These are phyloP conservation scores for Luffa acutangula DNA, from an alignment of 306 rosid species.

Conservation along the genomic window DNA sequence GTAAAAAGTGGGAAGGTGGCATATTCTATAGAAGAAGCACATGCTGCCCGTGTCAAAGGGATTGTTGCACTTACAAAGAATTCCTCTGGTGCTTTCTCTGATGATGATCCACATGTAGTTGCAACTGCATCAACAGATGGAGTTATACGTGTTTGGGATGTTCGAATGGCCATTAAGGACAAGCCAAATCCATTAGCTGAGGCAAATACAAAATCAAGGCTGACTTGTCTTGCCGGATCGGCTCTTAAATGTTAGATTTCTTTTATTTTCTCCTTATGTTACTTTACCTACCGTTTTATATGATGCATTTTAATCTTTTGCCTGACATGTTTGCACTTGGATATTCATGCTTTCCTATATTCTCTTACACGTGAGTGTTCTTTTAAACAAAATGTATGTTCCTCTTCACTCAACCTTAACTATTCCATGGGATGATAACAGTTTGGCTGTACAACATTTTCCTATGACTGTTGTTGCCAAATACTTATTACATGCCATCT, in stretches of 20 bases:
- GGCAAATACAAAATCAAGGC: constrained; percentile 63
- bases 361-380: not conserved
- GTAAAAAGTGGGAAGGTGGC: constrained; percentile 65
- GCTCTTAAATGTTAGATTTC: constrained; percentile 52
- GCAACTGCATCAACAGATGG: constrained; percentile 93
- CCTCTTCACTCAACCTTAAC: not conserved
- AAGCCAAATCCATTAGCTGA: constrained; percentile 69
- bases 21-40: constrained; percentile 65
- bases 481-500: not conserved
- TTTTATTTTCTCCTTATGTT: not conserved
- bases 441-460: not conserved
- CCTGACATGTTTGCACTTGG: not conserved
- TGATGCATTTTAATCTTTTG: not conserved
- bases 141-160: constrained; percentile 80
- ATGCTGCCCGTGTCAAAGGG: constrained; percentile 71
- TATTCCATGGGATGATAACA: not conserved
- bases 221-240: constrained; percentile 88
- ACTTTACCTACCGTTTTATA: not conserved
- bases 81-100: constrained; percentile 27
- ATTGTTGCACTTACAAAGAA: constrained; percentile 43
- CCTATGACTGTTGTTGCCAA: not conserved
- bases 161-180: constrained; percentile 59
- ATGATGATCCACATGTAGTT: constrained; percentile 56
- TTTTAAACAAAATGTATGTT: not conserved
- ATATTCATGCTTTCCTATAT: not conserved